Base-by-base conservation (phyloP, 1,284 basidiomycete genomes). In the Apiotrichum montevideense region DNA sequence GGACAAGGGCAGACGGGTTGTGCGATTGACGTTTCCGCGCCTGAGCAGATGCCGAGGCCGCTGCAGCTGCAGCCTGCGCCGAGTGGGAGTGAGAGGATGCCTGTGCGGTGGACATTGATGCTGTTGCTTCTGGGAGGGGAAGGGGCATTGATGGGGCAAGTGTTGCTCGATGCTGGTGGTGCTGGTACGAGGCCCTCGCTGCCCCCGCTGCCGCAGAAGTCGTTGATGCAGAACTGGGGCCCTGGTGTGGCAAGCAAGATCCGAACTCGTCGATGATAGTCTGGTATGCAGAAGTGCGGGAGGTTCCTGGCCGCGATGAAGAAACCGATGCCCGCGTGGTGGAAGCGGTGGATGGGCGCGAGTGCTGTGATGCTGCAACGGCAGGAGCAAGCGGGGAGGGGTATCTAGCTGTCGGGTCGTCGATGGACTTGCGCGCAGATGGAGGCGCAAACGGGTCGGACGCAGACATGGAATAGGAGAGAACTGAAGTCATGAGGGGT, bases 21-120 rank as follows among this genome's bases (percentile, higher is more conserved):
- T 77, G 74, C 1, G 75, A 77, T 53, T 73, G 70, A 32, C 75
- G 65, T 51, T 76, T 67, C 37, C 65, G 61, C 45, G 54, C 54
- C 29, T 52, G 41, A 6, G 58, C 50, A 5, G 52, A 41, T 29
- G 49, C 44, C 11, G 50, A 39, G 33, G 44, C 48, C 37, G 40
- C 50, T 2, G 40, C 50, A 8, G 50, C 50, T 32, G 60, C 46
- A 48, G 57, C 40, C 41, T 56, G 50, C 29, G 64, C 64, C 33
- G 61, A 59, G 54, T 70, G 67, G 8, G 66, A 50, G 40, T 66
- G 65, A 9, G 65, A 67, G 1, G 68, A 65, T 14, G 64, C 62
- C 40, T 64, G 61, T 3, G 61, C 59, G 6, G 59, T 46, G 1
- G 66, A 65, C 33, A 64, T 63, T 8, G 63, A 65, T 6, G 66